Evolutionary conservation across 1,284 basidiomycete species (phyloP).

Genomic region (Boletus albobrunnescens): DNA sequence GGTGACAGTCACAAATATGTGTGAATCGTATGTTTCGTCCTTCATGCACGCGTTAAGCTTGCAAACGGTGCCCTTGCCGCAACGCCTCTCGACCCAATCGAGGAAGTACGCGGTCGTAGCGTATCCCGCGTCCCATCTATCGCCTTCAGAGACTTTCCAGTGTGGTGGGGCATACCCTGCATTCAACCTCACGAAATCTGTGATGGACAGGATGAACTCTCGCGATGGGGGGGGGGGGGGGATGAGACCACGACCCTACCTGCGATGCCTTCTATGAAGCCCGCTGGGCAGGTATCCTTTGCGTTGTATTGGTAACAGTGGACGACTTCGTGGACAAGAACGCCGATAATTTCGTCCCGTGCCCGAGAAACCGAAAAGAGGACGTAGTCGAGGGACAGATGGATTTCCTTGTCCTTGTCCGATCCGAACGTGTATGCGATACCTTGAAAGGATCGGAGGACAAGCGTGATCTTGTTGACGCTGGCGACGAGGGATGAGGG

Average conservation of each 20-base stretch:
- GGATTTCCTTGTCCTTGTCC: slow-evolving; percentile 61
- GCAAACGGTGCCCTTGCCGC: slow-evolving; percentile 50
- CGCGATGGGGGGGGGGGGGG: too few relatives aligned
- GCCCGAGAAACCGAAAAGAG: slow-evolving; percentile 43
- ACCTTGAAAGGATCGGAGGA: slow-evolving; percentile 61
- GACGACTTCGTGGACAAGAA: slow-evolving; percentile 64
- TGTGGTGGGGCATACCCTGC: slow-evolving; percentile 59
- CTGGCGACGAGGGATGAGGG: slow-evolving; percentile 32
- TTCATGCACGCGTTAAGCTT: slow-evolving; percentile 55
- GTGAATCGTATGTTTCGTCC: slow-evolving; percentile 44
- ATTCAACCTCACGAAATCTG: slow-evolving; percentile 67
- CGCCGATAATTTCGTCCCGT: slow-evolving; percentile 58
- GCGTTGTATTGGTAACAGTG: slow-evolving; percentile 73
- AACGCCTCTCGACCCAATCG: slow-evolving; percentile 59
- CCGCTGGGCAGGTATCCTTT: slow-evolving; percentile 54
- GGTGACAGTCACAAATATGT: slow-evolving; percentile 50
- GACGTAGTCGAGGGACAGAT: slow-evolving; percentile 64
- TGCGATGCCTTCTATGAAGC: slow-evolving; percentile 70
- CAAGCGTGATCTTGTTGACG: slow-evolving; percentile 50
- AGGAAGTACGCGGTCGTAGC: slow-evolving; percentile 68
- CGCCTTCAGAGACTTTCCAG: slow-evolving; percentile 47
- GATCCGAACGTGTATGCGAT: slow-evolving; percentile 61
- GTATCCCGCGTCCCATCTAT: slow-evolving; percentile 70
- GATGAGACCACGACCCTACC: too few relatives aligned
- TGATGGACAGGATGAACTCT: slow-evolving; percentile 1